These are phyloP conservation scores for Neobulgaria alba DNA, from an alignment of 2,329 filamentous ascomycete genomes.

Conservation along the genomic window DNA sequence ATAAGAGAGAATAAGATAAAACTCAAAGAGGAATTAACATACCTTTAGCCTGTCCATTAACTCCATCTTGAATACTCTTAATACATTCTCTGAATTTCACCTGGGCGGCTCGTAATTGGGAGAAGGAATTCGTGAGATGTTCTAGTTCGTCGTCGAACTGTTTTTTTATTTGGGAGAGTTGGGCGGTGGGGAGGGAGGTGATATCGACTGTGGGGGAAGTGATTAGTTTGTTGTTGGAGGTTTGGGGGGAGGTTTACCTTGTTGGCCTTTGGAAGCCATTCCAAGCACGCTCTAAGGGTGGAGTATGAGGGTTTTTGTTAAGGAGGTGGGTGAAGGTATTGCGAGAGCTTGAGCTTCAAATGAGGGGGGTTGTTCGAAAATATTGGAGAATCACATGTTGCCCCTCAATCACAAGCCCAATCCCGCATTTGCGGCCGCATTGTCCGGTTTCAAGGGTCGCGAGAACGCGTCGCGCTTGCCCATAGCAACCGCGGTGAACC, in stretches of 20 bases:
- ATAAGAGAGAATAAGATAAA: not conserved
- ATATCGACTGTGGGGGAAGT: slow-evolving; percentile 49
- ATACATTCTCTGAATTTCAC: slow-evolving; percentile 88
- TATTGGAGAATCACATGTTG: too few species aligned
- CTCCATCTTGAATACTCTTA: slow-evolving; percentile 58
- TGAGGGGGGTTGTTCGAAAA: too few species aligned
- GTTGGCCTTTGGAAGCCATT: too few species aligned
- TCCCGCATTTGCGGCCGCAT: too few species aligned
- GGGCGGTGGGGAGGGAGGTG: slow-evolving; percentile 69
- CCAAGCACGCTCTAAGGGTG: too few species aligned
- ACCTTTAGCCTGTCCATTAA: slow-evolving; percentile 34
- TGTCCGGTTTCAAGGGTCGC: too few species aligned
- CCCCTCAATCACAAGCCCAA: too few species aligned
- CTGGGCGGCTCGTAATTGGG: slow-evolving; percentile 83
- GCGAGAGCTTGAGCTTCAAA: too few species aligned
- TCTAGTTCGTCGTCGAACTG: slow-evolving; percentile 95
- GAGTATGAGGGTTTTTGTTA: too few species aligned
- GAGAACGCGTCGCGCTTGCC: not conserved
- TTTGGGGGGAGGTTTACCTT: not conserved
- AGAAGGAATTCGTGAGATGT: slow-evolving; percentile 83
- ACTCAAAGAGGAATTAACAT: too few species aligned
- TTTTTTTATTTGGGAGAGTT: slow-evolving; percentile 87
- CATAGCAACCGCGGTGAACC: not conserved
- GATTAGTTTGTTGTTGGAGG: not conserved
- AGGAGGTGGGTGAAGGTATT: too few species aligned